A percentile compares a stretch with the other conserved stretches of the same genome.
These are phyloP conservation scores for Nowakowskiella sp. DNA, from an alignment of 192 early-diverging fungal genomes.

Conservation along the genomic window DNA sequence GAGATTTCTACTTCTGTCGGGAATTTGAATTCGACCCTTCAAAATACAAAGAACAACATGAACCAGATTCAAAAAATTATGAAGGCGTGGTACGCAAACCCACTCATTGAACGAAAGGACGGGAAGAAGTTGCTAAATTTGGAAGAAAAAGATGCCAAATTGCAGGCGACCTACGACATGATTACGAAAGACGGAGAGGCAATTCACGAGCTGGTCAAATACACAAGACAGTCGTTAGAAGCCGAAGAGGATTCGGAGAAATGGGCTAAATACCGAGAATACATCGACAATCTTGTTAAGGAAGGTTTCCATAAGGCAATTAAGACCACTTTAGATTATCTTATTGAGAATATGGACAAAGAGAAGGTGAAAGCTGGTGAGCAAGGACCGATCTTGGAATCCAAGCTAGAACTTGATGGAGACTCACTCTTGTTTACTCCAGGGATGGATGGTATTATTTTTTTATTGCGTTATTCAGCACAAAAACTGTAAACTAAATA, in stretches of 20 bases:
- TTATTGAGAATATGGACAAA: conserved; percentile 51
- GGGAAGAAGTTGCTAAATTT: conserved; percentile 53
- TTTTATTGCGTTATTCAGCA: conserved; percentile 1
- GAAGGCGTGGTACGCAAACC: conserved; percentile 47
- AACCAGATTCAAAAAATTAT: conserved; percentile 56
- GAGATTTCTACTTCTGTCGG: conserved; percentile 42
- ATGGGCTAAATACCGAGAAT: conserved; percentile 46
- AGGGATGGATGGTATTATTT: conserved; percentile 49
- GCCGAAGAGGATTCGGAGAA: conserved; percentile 32
- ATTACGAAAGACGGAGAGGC: conserved; percentile 46
- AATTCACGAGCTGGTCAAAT: conserved; percentile 39
- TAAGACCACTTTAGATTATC: conserved; percentile 48
- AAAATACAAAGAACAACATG: conserved; percentile 51
- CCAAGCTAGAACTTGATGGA: conserved; percentile 51
- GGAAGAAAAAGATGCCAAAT: conserved; percentile 54
- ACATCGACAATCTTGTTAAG: conserved; percentile 44
- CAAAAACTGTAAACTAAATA: conserved; percentile 7
- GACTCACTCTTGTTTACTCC: conserved; percentile 51
- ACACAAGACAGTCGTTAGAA: conserved; percentile 36
- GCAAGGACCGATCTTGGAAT: conserved; percentile 47
- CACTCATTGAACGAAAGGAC: conserved; percentile 54
- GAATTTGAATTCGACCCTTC: conserved; percentile 42
- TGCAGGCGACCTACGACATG: conserved; percentile 41
- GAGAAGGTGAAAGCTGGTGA: conserved; percentile 32
- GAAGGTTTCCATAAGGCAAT: conserved; percentile 49